Base-by-base conservation (phyloP, 805 yeast species). In the Candida easanensis region DNA sequence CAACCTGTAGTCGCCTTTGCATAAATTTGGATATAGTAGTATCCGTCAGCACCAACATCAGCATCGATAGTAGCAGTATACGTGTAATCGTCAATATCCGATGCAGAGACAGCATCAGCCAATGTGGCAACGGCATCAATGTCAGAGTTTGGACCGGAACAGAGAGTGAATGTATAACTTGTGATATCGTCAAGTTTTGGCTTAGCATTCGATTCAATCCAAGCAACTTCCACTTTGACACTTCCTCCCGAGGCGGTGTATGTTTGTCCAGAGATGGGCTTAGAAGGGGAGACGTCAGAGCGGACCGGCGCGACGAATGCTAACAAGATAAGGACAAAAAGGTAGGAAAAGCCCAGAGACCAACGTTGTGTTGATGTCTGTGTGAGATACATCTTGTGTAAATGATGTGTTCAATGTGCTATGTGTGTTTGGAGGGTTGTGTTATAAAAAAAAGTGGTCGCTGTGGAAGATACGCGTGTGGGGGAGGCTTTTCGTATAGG, bases 11-110 rank as follows among this genome's bases (percentile, higher is more conserved):
- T 52, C 8, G 61, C 48, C 2, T 61, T 44, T 1, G 88, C 77
- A 49, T 72, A 76, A 25, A 89, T 61, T 67, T 91, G 97, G 50
- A 91, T 61, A 62, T 68, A 87, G 64, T 77, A 91, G 46, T 64
- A 63, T 23, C 99, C 99, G 56, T 73, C 62, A 3, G 79, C 79
- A 28, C 78, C 83, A 10, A 57, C 56, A 19, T 66, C 42, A 2
- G 78, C 62, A 10, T 68, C 66, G 39, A 82, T 56, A 0, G 62
- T 33, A 1, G 80, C 77, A 1, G 69, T 58, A 53, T 75, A 61
- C 2, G 60, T 42, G 39, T 57, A 53, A 25, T 55, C 65, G 14
- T 63, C 46, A 2, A 77, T 41, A 11, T 62, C 55, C 5, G 57
- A 26, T 2, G 69, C 54, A 2, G 69, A 25, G 5, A 26, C 1